Percentiles rank a stretch among this genome's conserved stretches.
Conservation (phyloP, 1,284 basidiomycete species). For the Cryptococcus sp. region DNA sequence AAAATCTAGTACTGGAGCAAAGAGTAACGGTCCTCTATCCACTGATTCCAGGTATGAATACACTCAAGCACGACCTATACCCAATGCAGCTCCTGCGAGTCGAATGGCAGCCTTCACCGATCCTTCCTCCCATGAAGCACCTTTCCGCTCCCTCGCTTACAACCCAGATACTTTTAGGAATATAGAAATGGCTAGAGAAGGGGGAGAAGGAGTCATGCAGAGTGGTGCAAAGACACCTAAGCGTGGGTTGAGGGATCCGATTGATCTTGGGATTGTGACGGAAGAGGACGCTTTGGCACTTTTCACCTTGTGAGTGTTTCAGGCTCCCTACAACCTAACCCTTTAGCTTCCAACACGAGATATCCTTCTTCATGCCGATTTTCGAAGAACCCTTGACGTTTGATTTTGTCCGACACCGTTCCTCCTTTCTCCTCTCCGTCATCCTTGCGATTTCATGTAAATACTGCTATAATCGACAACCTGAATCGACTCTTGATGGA, state of each 20-base stretch:
- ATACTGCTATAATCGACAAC: constrained; percentile 7
- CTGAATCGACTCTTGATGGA: neutral
- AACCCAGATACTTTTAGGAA: constrained; percentile 21
- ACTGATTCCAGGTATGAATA: neutral
- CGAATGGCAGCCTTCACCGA: constrained; percentile 23
- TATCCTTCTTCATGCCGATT: constrained; percentile 18
- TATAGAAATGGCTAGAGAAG: constrained; percentile 9
- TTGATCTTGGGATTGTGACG: constrained; percentile 13
- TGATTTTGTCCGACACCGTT: constrained; percentile 13
- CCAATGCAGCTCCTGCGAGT: constrained; percentile 3
- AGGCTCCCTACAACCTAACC: neutral
- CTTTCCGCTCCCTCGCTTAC: constrained; percentile 14
- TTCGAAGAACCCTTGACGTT: constrained; percentile 18
- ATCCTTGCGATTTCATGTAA: constrained; percentile 19
- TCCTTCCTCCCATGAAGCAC: constrained; percentile 18
- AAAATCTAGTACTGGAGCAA: too few species aligned
- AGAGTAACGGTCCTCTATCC: neutral
- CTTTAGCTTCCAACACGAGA: constrained; percentile 13
- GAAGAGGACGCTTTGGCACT: constrained; percentile 10
- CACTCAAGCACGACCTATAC: constrained; percentile 17
- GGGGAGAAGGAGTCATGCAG: neutral
- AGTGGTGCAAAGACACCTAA: constrained; percentile 12
- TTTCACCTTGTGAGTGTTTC: constrained; percentile 14
- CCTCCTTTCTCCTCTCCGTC: constrained; percentile 17
- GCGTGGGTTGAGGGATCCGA: constrained; percentile 13